A percentile compares a stretch with the other conserved stretches of the same genome.
phyloP scores from a whole-genome alignment of 371 early-diverging fungal species.

The Rhizopus microsporus region DNA sequence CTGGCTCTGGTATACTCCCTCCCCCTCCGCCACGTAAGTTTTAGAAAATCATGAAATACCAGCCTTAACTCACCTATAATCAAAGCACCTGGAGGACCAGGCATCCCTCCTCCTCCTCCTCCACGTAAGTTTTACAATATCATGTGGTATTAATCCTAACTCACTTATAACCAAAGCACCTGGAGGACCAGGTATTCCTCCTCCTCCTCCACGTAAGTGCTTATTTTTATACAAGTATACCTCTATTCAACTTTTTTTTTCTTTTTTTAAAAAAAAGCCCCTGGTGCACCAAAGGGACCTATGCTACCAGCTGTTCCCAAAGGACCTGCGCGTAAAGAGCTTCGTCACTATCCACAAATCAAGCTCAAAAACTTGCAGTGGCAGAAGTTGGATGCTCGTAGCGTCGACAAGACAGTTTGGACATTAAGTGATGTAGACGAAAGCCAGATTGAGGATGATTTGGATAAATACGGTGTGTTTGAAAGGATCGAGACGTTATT shows the following conservation, averaged over 20 bases:
- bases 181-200: constrained; percentile 17
- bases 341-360: constrained; percentile 44
- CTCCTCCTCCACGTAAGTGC: constrained; percentile 20
- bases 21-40: constrained; percentile 17
- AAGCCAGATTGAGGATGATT: constrained; percentile 33
- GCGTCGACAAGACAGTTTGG: constrained; percentile 47
- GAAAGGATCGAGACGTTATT: constrained; percentile 39
- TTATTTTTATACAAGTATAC: no score
- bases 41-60: not conserved
- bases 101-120: constrained; percentile 11
- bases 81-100: constrained; percentile 11
- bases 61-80: no score
- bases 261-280: not conserved
- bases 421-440: constrained; percentile 35
- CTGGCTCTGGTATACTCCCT: constrained; percentile 9
- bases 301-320: constrained; percentile 21
- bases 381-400: constrained; percentile 46
- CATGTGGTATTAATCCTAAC: not conserved
- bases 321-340: constrained; percentile 39
- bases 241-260: no score
- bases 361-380: constrained; percentile 50
- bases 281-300: constrained; percentile 22
- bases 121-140: not conserved
- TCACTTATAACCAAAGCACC: constrained; percentile 5
- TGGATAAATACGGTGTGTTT: constrained; percentile 39